Percentiles rank a stretch among this genome's conserved stretches.
These are phyloP conservation scores for Moricandia moricandioides DNA, from an alignment of 345 rosid species.

Conservation along the genomic window DNA sequence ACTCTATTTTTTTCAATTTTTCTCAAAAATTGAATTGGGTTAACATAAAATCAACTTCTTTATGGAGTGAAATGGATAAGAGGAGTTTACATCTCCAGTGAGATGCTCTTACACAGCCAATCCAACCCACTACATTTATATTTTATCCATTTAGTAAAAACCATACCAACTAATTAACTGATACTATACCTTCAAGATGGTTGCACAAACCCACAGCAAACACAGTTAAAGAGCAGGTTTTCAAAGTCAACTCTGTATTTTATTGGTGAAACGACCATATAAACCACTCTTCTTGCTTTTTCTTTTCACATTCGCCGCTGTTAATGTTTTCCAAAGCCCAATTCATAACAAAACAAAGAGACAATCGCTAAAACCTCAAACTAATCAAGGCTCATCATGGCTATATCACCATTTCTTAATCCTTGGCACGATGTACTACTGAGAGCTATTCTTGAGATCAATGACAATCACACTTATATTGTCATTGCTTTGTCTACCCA, in stretches of 20 bases:
- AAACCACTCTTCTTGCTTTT: background rate
- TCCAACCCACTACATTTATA: background rate
- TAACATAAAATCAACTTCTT: too few relatives aligned
- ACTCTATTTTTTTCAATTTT: too few relatives aligned
- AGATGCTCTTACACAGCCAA: background rate
- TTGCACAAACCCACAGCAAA: background rate
- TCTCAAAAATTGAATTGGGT: too few relatives aligned
- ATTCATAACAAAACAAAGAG: background rate
- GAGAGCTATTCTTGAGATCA: conserved; percentile 49
- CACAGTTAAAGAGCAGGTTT: background rate
- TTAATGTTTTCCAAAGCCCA: conserved; percentile 3
- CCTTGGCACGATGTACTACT: background rate
- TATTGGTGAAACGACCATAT: background rate
- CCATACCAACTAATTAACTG: too few relatives aligned
- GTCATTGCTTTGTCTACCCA: conserved; percentile 64
- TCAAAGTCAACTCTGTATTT: background rate
- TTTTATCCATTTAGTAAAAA: background rate
- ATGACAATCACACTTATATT: conserved; percentile 78
- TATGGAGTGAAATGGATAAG: too few relatives aligned
- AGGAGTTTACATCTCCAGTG: too few relatives aligned
- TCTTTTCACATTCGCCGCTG: background rate
- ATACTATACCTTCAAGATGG: background rate
- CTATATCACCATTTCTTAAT: conserved; percentile 16
- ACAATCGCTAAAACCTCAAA: conserved; percentile 1
- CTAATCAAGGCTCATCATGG: background rate